Evolutionary conservation across 192 early-diverging fungal genomes (phyloP).

Genomic region (Bifiguratus adelaidae): DNA sequence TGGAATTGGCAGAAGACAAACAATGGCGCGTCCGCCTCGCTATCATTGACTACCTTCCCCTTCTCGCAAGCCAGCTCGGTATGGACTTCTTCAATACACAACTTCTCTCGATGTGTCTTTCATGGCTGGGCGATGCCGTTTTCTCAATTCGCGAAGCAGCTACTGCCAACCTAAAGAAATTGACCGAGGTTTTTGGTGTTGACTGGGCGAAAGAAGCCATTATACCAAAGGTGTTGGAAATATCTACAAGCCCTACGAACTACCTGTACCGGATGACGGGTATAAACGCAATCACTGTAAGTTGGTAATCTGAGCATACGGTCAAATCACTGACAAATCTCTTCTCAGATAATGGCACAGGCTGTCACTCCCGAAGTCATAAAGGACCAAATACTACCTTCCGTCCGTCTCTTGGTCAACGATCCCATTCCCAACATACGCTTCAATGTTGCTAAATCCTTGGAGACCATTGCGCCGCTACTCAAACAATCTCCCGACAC

Average conservation of each 20-base stretch:
- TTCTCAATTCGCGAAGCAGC: conserved; percentile 98
- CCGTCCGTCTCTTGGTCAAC: conserved; percentile 66
- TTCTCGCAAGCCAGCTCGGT: conserved; percentile 93
- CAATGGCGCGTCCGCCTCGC: conserved; percentile 99
- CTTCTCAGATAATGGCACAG: conserved; percentile 67
- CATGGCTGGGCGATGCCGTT: conserved; percentile 95
- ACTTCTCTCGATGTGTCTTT: conserved; percentile 90
- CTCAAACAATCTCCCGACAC: conserved; percentile 58
- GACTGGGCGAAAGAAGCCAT: conserved; percentile 95
- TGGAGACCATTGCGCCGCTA: conserved; percentile 74
- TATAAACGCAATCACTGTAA: conserved; percentile 87
- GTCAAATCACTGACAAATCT: neutral
- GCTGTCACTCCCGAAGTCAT: conserved; percentile 82
- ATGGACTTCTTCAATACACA: conserved; percentile 97
- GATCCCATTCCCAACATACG: conserved; percentile 99
- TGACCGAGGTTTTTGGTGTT: conserved; percentile 97
- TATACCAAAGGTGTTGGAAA: conserved; percentile 86
- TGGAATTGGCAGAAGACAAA: conserved; percentile 98
- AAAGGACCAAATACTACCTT: conserved; percentile 81
- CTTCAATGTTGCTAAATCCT: conserved; percentile 96
- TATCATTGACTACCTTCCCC: conserved; percentile 98
- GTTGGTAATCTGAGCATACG: conserved; percentile 4
- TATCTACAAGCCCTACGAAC: conserved; percentile 77
- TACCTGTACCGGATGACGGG: conserved; percentile 99
- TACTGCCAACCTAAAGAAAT: conserved; percentile 83